Conservation (phyloP, 2,329 filamentous ascomycete species). For the Xenosphaeropsis pyriputrescens region DNA sequence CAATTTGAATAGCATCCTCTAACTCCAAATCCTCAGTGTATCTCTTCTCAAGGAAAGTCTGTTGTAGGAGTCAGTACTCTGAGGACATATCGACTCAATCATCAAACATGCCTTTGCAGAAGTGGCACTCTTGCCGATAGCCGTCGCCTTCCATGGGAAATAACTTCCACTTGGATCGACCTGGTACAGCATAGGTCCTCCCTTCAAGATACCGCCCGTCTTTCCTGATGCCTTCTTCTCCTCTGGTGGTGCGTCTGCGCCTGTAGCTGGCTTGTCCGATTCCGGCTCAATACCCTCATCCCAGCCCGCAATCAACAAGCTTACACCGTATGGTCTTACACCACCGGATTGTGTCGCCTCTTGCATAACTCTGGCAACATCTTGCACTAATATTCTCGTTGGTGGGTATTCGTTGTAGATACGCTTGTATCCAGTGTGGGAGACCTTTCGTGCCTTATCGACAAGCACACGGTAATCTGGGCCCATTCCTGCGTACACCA, state of each 20-base stretch:
- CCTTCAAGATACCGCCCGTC: conserved; percentile 91
- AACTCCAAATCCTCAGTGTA: conserved; percentile 95
- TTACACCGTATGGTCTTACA: conserved; percentile 93
- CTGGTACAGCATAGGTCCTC: conserved; percentile 94
- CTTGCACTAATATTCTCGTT: conserved; percentile 96
- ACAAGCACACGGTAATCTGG: conserved; percentile 96
- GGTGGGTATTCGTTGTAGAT: conserved; percentile 99
- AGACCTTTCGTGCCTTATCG: conserved; percentile 95
- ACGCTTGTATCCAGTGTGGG: conserved; percentile 96
- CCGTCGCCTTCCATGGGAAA: conserved; percentile 98
- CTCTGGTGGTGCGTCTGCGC: conserved; percentile 39
- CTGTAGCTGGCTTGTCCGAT: conserved; percentile 41
- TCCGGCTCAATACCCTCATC: conserved; percentile 92
- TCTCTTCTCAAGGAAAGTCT: conserved; percentile 95
- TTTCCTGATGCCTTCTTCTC: conserved; percentile 68
- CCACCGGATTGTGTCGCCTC: conserved; percentile 97
- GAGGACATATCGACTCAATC: neutral
- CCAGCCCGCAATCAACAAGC: conserved; percentile 90
- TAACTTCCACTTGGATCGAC: conserved; percentile 98
- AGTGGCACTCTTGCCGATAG: conserved; percentile 96
- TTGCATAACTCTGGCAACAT: conserved; percentile 95
- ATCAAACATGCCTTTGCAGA: conserved; percentile 52
- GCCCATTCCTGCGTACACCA: conserved; percentile 99
- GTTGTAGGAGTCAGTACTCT: neutral
- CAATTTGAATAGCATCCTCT: conserved; percentile 97